A percentile compares a stretch with the other conserved stretches of the same genome.
Evolutionary conservation across 1,284 basidiomycete genomes (phyloP).

Genomic region (Cryptococcus sp.): DNA sequence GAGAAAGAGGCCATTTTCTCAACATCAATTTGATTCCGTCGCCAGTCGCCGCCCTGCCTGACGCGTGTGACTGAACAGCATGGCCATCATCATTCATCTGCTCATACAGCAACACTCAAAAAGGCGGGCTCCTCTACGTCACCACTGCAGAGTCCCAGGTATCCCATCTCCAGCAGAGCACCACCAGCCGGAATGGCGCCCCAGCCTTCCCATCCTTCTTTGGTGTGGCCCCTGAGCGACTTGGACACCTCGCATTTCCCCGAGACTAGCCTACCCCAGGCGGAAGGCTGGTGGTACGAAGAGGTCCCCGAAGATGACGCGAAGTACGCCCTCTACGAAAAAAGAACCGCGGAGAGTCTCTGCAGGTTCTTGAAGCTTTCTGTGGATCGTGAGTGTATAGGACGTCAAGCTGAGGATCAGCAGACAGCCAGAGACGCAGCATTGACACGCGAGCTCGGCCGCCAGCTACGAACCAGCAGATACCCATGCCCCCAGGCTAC

Average conservation of each 20-base stretch:
- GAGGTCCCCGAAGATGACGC: slow-evolving; percentile 12
- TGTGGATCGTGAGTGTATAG: slow-evolving; percentile 7
- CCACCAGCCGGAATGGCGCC: background rate
- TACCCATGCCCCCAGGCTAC: slow-evolving; percentile 34
- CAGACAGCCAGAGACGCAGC: background rate
- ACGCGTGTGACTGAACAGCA: background rate
- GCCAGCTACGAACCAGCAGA: slow-evolving; percentile 14
- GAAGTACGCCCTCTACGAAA: slow-evolving; percentile 30
- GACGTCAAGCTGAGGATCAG: background rate
- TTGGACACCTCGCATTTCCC: slow-evolving; percentile 21
- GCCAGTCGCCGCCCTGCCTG: background rate
- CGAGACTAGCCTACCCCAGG: background rate
- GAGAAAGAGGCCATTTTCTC: background rate
- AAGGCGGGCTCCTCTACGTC: background rate
- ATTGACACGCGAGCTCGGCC: slow-evolving; percentile 1
- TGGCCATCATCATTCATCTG: background rate
- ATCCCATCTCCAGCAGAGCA: background rate
- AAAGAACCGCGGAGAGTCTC: slow-evolving; percentile 23
- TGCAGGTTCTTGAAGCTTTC: slow-evolving; percentile 17
- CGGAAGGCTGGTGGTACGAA: slow-evolving; percentile 11
- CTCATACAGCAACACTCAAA: too few species aligned
- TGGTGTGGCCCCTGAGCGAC: slow-evolving; percentile 29
- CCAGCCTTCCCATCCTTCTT: slow-evolving; percentile 13
- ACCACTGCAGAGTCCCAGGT: background rate
- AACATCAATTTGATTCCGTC: background rate